Conservation (phyloP, 768 basidiomycete species). For the Phlebiopsis flavidoalba region DNA sequence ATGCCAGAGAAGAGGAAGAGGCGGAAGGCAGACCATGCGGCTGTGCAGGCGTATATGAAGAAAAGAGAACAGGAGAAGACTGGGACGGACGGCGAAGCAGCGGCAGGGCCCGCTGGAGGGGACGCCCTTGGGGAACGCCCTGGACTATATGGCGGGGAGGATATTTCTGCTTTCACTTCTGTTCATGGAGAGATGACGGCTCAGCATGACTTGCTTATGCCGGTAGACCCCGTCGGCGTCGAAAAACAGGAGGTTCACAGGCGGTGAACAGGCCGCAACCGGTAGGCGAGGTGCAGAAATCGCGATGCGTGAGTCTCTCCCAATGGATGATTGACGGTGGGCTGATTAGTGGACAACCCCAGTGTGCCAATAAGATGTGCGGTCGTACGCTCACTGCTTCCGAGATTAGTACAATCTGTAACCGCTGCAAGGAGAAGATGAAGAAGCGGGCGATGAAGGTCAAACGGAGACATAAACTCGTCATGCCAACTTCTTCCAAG, state of each 20-base stretch:
- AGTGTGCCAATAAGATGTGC: constrained; percentile 34
- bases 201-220: background rate
- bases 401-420: constrained; percentile 32
- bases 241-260: background rate
- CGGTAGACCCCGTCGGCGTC: background rate
- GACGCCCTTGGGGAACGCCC: background rate
- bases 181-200: background rate
- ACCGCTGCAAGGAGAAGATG: constrained; percentile 37
- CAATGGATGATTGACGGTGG: background rate
- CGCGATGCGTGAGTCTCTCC: background rate
- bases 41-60: background rate
- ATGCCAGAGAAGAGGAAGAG: constrained; percentile 6
- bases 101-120: background rate
- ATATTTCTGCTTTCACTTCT: background rate
- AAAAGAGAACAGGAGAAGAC: background rate
- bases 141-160: background rate
- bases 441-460: constrained; percentile 41
- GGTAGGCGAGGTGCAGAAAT: too few species aligned
- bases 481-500: background rate
- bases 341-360: background rate
- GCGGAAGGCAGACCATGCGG: background rate
- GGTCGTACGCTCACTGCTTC: constrained; percentile 28
- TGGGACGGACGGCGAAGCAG: background rate
- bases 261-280: too few species aligned
- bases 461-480: constrained; percentile 39